These are phyloP conservation scores for Blepharisma stoltei DNA, from an alignment of 73 alveolate genomes.

Conservation along the genomic window DNA sequence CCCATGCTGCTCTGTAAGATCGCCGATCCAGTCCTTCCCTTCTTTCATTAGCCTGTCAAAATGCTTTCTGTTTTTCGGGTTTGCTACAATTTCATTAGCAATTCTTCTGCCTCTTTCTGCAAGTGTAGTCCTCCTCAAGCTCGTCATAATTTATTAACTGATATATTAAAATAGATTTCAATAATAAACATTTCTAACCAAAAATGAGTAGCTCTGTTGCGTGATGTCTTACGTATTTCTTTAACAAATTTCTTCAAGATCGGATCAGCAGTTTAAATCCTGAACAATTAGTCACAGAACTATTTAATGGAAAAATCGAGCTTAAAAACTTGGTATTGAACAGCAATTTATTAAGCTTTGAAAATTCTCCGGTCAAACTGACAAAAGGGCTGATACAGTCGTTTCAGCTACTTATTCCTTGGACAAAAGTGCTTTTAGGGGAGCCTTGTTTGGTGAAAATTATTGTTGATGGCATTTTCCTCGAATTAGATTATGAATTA, in stretches of 20 bases:
- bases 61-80: background rate
- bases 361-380: background rate
- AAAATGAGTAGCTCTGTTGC: constrained; percentile 18
- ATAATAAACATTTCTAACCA: background rate
- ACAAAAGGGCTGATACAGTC: constrained; percentile 12
- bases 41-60: background rate
- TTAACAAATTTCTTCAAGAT: constrained; percentile 6
- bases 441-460: background rate
- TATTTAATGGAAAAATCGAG: constrained; percentile 3
- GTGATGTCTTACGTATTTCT: constrained; percentile 14
- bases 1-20: background rate
- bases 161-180: no score
- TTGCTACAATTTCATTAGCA: background rate
- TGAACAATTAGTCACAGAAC: background rate
- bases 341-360: background rate
- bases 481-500: background rate
- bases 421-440: constrained; percentile 12
- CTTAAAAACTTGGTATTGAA: background rate
- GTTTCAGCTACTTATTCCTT: background rate
- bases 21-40: constrained; percentile 18
- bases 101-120: constrained; percentile 3
- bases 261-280: background rate
- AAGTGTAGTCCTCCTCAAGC: no score
- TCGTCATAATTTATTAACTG: no score
- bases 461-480: background rate